Base-by-base conservation (phyloP, 352 stramenopile species). In the Globisporangium polare region DNA sequence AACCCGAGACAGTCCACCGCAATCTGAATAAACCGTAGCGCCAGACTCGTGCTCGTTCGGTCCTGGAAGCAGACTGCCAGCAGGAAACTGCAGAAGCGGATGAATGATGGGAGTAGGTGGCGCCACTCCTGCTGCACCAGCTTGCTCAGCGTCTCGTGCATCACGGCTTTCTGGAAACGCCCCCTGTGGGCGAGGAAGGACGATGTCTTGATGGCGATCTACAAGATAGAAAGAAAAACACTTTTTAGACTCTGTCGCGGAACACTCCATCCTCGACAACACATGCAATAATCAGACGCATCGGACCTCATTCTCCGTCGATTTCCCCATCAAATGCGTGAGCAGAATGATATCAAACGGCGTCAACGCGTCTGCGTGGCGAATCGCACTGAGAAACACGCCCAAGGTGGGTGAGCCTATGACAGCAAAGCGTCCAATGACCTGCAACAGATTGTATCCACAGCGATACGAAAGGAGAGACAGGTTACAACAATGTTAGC, bases 311-410 rank as follows among this genome's bases (percentile, higher is more conserved):
- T 91, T 91, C 58, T 93, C 83, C 4, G 72, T 77, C 9, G 77
- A 77, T 51, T 74, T 80, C 5, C 78, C 72, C 65, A 90, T 81
- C 7, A 93, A 67, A 15, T 79, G 72, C 15, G 80, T 86, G 51
- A 91, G 41, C 17, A 88, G 66, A 10, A 89, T 51, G 49, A 90
- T 61, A 50, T 93, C 83, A 43, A 93, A 93, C 10, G 60, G 59
- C 1, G 71, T 78, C 50, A 90, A 49, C 2, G 54, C 13, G 5
- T 91, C 81, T 6, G 67, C 60, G 20, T 77, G 71, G 26, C 80
- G 67, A 24, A 90, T 75, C 1, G 75, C 27, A 9, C 69, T 66
- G 17, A 90, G 58, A 15, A 91, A 70, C 0, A 76, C 73, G 4
- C 67, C 80, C 7, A 93, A 53, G 0, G 69, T 71, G 12, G 69